Percentiles rank a stretch among this genome's conserved stretches.
Evolutionary conservation across 345 rosid species (phyloP).

Genomic region (Lepidium africanum): DNA sequence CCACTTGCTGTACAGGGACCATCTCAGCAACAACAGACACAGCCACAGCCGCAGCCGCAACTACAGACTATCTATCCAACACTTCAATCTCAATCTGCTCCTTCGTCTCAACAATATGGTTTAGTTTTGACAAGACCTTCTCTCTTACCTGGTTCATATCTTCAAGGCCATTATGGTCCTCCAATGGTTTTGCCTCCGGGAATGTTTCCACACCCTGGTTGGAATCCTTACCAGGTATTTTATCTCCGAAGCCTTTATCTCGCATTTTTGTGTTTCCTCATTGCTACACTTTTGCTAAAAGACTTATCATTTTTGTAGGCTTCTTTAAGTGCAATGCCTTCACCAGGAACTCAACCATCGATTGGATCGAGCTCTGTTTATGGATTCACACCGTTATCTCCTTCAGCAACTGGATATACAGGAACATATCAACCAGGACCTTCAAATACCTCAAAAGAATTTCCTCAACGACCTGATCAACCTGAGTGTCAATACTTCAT

Average conservation of each 20-base stretch:
- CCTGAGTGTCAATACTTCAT: conserved; percentile 83
- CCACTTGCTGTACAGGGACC: conserved; percentile 44
- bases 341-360: conserved; percentile 58
- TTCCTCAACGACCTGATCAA: conserved; percentile 86
- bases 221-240: conserved; percentile 70
- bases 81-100: conserved; percentile 53
- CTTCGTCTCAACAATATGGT: conserved; percentile 72
- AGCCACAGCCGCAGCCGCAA: conserved; percentile 11
- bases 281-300: neutral
- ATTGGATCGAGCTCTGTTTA: conserved; percentile 55
- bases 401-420: conserved; percentile 55
- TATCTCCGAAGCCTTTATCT: neutral
- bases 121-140: conserved; percentile 74
- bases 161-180: conserved; percentile 66
- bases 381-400: conserved; percentile 61
- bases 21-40: conserved; percentile 30
- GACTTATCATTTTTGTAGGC: conserved; percentile 29
- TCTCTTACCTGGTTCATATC: conserved; percentile 56
- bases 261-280: neutral
- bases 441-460: conserved; percentile 57
- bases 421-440: conserved; percentile 49
- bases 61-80: conserved; percentile 39
- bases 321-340: conserved; percentile 50
- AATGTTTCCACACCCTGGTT: conserved; percentile 65
- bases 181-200: conserved; percentile 57